These are phyloP conservation scores for Aspergillus neoniger DNA, from an alignment of 2,329 filamentous ascomycete species.

Conservation along the genomic window DNA sequence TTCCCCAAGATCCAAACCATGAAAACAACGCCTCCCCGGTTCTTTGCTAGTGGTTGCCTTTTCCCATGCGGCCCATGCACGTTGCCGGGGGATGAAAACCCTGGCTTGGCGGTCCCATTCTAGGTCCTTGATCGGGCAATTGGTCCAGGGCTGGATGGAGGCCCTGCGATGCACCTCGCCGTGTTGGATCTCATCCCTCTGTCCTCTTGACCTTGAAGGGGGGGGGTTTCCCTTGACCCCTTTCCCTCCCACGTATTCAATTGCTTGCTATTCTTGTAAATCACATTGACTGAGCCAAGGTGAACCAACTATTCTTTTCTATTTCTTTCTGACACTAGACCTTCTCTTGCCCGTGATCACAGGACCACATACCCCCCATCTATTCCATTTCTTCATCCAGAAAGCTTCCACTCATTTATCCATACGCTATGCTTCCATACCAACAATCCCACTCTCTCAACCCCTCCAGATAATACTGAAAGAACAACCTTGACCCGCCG, in stretches of 20 bases:
- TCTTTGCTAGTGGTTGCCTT: constrained; percentile 9
- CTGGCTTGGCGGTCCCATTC: constrained; percentile 5
- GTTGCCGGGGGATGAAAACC: background rate
- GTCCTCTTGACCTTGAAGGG: background rate
- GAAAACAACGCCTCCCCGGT: background rate
- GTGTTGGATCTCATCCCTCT: too few relatives aligned
- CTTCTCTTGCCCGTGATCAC: background rate
- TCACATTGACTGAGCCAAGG: background rate
- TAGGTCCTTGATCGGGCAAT: background rate
- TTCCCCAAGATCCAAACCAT: background rate
- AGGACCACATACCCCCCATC: background rate
- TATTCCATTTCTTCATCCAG: background rate
- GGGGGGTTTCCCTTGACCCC: background rate
- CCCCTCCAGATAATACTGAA: too few relatives aligned
- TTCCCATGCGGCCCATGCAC: constrained; percentile 9
- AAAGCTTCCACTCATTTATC: background rate
- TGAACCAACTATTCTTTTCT: background rate
- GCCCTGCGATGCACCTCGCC: background rate
- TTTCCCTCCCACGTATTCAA: background rate
- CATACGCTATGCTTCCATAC: background rate
- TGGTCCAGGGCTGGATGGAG: background rate
- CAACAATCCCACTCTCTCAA: background rate
- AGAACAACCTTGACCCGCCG: too few relatives aligned
- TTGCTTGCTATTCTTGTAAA: background rate
- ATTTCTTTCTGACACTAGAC: background rate